Percentiles rank a stretch among this genome's conserved stretches.
Conservation (phyloP, 352 stramenopile species). For the Phytophthora boehmeriae region DNA sequence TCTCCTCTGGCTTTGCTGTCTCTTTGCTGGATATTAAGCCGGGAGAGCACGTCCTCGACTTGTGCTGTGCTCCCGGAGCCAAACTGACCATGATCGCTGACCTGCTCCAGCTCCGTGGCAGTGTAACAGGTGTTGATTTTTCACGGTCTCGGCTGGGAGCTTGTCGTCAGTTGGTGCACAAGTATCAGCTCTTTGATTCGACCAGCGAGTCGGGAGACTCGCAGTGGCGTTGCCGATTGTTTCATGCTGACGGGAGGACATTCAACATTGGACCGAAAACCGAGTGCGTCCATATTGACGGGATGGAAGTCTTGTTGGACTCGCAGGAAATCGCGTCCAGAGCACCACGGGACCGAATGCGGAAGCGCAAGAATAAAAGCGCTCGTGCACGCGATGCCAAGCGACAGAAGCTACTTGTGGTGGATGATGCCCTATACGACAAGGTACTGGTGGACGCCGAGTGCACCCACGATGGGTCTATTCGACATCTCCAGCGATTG, state of each 20-base stretch:
- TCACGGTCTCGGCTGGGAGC: slow-evolving; percentile 82
- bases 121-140: slow-evolving; percentile 88
- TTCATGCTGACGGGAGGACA: slow-evolving; percentile 77
- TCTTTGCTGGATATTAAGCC: slow-evolving; percentile 61
- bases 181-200: slow-evolving; percentile 88
- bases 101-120: slow-evolving; percentile 56
- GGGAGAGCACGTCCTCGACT: slow-evolving; percentile 90
- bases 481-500: slow-evolving; percentile 87
- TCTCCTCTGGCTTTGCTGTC: slow-evolving; percentile 79
- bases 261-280: slow-evolving; percentile 65
- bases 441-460: slow-evolving; percentile 96
- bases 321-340: slow-evolving; percentile 61
- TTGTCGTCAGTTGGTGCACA: slow-evolving; percentile 91
- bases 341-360: slow-evolving; percentile 46
- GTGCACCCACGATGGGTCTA: slow-evolving; percentile 95
- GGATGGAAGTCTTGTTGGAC: slow-evolving; percentile 67
- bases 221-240: slow-evolving; percentile 73
- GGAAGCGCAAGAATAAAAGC: slow-evolving; percentile 95
- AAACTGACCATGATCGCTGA: slow-evolving; percentile 94
- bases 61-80: slow-evolving; percentile 93
- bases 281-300: slow-evolving; percentile 44
- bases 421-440: slow-evolving; percentile 77
- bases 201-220: slow-evolving; percentile 1
- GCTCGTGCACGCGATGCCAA: slow-evolving; percentile 65
- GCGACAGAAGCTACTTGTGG: slow-evolving; percentile 35